Base-by-base conservation (phyloP, 2,329 filamentous ascomycete genomes). In the Hypoxylon sp. region DNA sequence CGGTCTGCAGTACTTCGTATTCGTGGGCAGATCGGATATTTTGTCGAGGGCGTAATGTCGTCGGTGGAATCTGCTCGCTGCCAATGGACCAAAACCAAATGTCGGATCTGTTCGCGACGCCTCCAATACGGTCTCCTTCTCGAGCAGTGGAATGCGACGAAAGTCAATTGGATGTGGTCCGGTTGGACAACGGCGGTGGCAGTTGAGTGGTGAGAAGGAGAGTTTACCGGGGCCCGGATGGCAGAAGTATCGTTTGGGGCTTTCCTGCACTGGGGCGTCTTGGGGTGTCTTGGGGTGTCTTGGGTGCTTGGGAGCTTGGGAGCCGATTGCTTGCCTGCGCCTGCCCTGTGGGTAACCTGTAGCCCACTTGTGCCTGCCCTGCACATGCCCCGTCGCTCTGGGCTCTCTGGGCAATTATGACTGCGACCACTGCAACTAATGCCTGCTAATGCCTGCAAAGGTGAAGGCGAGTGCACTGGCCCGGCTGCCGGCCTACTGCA, bases 151-250 rank as follows among this genome's bases (percentile, higher is more conserved):
- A 56, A 67, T 65, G 67, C 67, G 67, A 69, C 67, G 50, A 67
- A 63, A 67, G 67, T 67, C 67, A 65, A 69, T 69, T 69, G 64
- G 67, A 60, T 65, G 61, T 65, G 50, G 61, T 49, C 64, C 61
- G 61, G 67, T 60, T 64, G 67, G 61, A 65, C 60, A 65, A 64
- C 61, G 58, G 64, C 64, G 59, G 59, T 61, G 56, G 26, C 50
- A 61, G 65, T 64, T 67, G 54, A 69, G 32, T 67, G 64, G 66
- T 67, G 58, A 64, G 55, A 65, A 61, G 51, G 61, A 67, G 61
- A 65, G 61, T 67, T 69, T 67, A 62, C 61, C 51, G 54, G 67
- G 63, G 57, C 50, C 30, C 18, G 40, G 52, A 67, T 62, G 57
- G 45, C 56, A 69, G 67, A 66, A 64, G 60, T 68, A 69, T 67